Base-by-base conservation (phyloP, 495 filamentous ascomycete species). In the Cudoniella acicularis region DNA sequence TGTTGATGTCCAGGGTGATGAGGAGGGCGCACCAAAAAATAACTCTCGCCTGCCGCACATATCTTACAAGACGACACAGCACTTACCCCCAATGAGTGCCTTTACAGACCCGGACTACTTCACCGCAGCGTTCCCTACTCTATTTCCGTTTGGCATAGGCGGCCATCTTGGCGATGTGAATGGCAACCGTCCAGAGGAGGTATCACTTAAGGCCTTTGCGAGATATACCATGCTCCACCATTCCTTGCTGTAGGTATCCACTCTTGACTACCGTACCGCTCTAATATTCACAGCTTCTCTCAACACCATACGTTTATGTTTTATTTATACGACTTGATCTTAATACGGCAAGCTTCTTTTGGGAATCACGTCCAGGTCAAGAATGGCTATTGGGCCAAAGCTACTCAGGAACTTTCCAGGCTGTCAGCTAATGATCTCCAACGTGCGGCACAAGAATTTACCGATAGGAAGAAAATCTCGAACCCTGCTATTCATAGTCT, bases 321-420 rank as follows among this genome's bases (percentile, higher is more conserved):
- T 6, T 47, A 36, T 45, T 6, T 9, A 10, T 23, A 52, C 6
- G 11, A 23, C 10, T 52, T 11, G 21, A 52, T 23, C 18, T 13
- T 52, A 10, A 41, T 41, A 8, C 16, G 8, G 36, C 36, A 41
- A 41, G 9, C 16, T 41, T 16, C 16, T 16, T 41, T 48, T 25
- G 57, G 57, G 26, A 60, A 60, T 25, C 18, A 60, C 23, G 20
- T 60, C 2, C 49, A 60, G 41, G 57, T 54, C 17, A 60, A 60
- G 20, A 60, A 60, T 54, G 49, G 36, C n/a, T 60, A 60, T 45
- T 60, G 23, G 57, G 36, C 57, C 56, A 58, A 45, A 58, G 56
- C 56, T 52, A 58, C 46, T 58, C 8, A 40, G 22, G 56, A 60
- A 24, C 23, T 54, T 60, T 27, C 49, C 30, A 60, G 42, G 22